A percentile compares a stretch with the other conserved stretches of the same genome.
Conservation (phyloP, 768 basidiomycete genomes). For the Suillus sp. region DNA sequence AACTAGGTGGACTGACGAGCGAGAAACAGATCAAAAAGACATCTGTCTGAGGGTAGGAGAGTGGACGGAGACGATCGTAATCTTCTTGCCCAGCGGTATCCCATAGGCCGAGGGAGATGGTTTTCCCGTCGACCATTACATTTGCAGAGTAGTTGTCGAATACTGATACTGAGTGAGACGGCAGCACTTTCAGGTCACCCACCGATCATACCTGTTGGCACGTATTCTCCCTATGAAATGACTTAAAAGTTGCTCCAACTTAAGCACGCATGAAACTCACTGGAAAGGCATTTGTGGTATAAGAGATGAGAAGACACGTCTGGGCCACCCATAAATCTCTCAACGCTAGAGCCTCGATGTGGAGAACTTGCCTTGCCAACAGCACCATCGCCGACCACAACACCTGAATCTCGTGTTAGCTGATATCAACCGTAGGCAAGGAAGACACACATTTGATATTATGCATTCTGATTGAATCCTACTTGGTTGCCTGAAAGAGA, state of each 20-base stretch:
- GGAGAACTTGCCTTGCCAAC: slow-evolving; percentile 82
- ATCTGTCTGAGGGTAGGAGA: slow-evolving; percentile 99
- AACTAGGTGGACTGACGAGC: slow-evolving; percentile 95
- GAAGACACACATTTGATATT: slow-evolving; percentile 83
- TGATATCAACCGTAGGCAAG: slow-evolving; percentile 18
- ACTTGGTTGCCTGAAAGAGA: slow-evolving; percentile 9
- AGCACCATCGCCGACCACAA: slow-evolving; percentile 98
- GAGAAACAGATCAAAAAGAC: slow-evolving; percentile 99
- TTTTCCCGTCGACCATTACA: slow-evolving; percentile 99
- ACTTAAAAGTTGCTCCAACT: slow-evolving; percentile 18
- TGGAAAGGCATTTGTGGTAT: slow-evolving; percentile 98
- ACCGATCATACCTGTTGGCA: slow-evolving; percentile 75
- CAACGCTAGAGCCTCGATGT: slow-evolving; percentile 10
- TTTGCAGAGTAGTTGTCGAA: slow-evolving; percentile 99
- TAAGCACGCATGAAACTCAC: slow-evolving; percentile 49
- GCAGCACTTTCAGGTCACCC: slow-evolving; percentile 14
- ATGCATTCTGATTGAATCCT: slow-evolving; percentile 57
- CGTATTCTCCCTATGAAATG: slow-evolving; percentile 82
- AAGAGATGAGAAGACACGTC: slow-evolving; percentile 99
- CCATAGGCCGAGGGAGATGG: slow-evolving; percentile 97
- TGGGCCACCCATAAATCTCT: slow-evolving; percentile 37
- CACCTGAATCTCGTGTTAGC: slow-evolving; percentile 61
- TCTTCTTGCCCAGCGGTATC: slow-evolving; percentile 99
- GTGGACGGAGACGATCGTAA: slow-evolving; percentile 95
- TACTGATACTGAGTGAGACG: slow-evolving; percentile 48